Base-by-base conservation (phyloP, 495 filamentous ascomycete species). In the Xylaria intraflava region DNA sequence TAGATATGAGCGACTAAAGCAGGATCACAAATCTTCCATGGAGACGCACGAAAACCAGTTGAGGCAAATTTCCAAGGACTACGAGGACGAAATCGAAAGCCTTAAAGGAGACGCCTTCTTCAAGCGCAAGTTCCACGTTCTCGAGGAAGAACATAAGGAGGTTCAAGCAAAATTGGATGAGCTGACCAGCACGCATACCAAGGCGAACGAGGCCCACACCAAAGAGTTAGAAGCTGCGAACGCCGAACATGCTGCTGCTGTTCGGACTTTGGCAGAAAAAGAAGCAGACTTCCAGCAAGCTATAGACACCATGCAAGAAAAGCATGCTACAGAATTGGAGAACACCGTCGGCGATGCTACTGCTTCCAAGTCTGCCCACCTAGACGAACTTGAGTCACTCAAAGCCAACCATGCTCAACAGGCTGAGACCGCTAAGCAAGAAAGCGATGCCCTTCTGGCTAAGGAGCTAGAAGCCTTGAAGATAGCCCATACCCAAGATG, bases 51-150 rank as follows among this genome's bases (percentile, higher is more conserved):
- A 71, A 44, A 65, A 73, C 53, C 72, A 79, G 49, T 66, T 82
- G 17, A 60, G 73, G 58, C 70, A 72, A 40, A 53, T 82, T 53
- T 75, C 75, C 24, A 66, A 77, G 46, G 78, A 82, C 35, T 78
- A 79, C 58, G 72, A 78, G 48, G 66, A 71, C 20, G 78, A 82
- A 55, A 80, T 82, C 35, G 78, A 80, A 55, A 73, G 74, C 39
- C 72, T 80, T n/a, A 69, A 72, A 22, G 78, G 75, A 19, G 76
- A 79, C 56, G 76, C 78, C 29, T 76, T 74, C 51, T 76, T 78
- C 60, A 79, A 75, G 61, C 71, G 74, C 46, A 71, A 78, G 53
- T 79, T 76, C 53, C 68, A 79, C 38, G 73, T 72, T 26, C 66
- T 81, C 14, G 72, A 78, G 43, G 62, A 58, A 19, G 71, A 76